Percentiles rank a stretch among this genome's conserved stretches.
Evolutionary conservation across 305 asterid genomes (phyloP).

Genomic region (Euphrasia arctica): DNA sequence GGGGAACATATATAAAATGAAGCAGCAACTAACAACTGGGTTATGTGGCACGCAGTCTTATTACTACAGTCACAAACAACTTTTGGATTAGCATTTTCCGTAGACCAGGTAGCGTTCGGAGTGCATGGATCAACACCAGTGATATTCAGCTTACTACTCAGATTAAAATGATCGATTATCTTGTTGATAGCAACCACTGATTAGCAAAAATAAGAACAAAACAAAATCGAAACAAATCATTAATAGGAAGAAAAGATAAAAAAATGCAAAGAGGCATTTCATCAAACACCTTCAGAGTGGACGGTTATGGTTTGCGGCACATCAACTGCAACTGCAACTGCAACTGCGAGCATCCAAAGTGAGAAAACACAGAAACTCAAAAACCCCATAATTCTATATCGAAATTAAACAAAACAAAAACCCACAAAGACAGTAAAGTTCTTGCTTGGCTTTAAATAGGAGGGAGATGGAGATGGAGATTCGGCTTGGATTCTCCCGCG

Average conservation of each 20-base stretch:
- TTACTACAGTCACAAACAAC: slow-evolving; percentile 53
- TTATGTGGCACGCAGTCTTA: slow-evolving; percentile 45
- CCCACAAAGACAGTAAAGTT: not conserved
- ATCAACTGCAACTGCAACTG: not conserved
- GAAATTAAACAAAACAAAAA: not conserved
- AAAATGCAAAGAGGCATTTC: not conserved
- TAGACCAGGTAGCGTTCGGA: slow-evolving; percentile 51
- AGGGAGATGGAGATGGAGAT: not conserved
- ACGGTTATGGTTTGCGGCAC: slow-evolving; percentile 35
- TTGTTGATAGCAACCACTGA: slow-evolving; percentile 52
- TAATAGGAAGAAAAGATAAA: not conserved
- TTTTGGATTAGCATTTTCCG: slow-evolving; percentile 53
- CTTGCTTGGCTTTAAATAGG: slow-evolving; percentile 22
- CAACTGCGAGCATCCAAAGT: slow-evolving; percentile 32
- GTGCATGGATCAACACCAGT: slow-evolving; percentile 50
- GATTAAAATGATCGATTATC: slow-evolving; percentile 55
- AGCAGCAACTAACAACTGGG: slow-evolving; percentile 48
- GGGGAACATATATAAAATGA: slow-evolving; percentile 1
- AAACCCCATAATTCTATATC: slow-evolving; percentile 33
- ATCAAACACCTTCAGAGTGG: slow-evolving; percentile 49
- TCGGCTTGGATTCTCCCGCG: slow-evolving; percentile 15
- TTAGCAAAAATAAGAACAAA: slow-evolving; percentile 5
- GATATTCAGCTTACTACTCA: slow-evolving; percentile 49
- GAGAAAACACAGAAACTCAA: slow-evolving; percentile 32
- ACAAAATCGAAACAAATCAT: not conserved